Percentiles rank a stretch among this genome's conserved stretches.
Evolutionary conservation across 306 rosid genomes (phyloP).

Genomic region (Quercus robur): DNA sequence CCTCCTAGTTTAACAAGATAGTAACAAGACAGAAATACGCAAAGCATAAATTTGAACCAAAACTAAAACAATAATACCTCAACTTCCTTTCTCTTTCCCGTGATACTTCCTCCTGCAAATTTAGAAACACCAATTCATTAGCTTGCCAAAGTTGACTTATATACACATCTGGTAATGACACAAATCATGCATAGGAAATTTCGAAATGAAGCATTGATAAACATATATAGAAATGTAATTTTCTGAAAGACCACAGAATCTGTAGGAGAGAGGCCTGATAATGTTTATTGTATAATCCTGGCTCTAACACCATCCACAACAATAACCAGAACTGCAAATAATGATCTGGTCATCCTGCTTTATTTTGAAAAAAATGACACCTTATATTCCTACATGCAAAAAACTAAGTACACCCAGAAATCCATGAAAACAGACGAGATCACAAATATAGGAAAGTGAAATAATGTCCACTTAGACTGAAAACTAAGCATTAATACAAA

Average conservation of each 20-base stretch:
- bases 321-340: background rate
- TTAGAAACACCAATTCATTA: background rate
- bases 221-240: background rate
- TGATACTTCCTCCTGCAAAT: constrained; percentile 27
- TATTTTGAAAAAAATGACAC: no score
- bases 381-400: no score
- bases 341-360: no score
- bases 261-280: background rate
- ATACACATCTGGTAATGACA: background rate
- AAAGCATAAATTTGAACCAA: background rate
- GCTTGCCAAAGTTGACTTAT: background rate
- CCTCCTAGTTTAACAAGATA: background rate
- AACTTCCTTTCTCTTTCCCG: constrained; percentile 4
- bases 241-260: background rate
- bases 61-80: constrained; percentile 19
- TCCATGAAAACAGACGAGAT: no score
- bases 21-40: background rate
- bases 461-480: no score
- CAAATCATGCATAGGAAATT: background rate
- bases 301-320: background rate
- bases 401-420: no score
- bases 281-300: background rate
- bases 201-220: background rate
- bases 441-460: no score
- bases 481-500: no score